A percentile compares a stretch with the other conserved stretches of the same genome.
Evolutionary conservation across 2,329 filamentous ascomycete species (phyloP).

Genomic region (Zymoseptoria tritici): DNA sequence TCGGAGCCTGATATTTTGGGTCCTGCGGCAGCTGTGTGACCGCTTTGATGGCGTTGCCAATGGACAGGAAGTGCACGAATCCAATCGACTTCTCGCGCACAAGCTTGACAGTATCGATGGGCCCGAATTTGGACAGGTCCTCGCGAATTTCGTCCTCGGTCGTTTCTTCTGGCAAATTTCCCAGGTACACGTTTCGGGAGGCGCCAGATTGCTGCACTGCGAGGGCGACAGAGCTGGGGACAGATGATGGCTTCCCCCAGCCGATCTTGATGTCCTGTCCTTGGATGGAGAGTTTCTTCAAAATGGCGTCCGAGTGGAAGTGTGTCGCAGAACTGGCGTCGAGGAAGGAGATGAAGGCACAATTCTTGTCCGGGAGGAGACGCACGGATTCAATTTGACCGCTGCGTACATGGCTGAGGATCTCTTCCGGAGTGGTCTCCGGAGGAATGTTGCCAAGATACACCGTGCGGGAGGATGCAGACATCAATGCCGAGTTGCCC

Average conservation of each 20-base stretch:
- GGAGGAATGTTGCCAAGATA: slow-evolving; percentile 98
- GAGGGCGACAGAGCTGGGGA: slow-evolving; percentile 92
- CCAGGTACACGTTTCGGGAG: slow-evolving; percentile 93
- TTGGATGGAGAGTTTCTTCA: slow-evolving; percentile 98
- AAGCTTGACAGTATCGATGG: slow-evolving; percentile 95
- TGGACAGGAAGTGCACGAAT: slow-evolving; percentile 95
- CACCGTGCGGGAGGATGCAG: slow-evolving; percentile 89
- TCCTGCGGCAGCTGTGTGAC: slow-evolving; percentile 95
- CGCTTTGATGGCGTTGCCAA: slow-evolving; percentile 96
- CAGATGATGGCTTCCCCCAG: slow-evolving; percentile 97
- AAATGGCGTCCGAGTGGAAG: slow-evolving; percentile 98
- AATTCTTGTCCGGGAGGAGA: slow-evolving; percentile 96
- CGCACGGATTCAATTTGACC: slow-evolving; percentile 99
- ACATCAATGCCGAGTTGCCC: slow-evolving; percentile 68
- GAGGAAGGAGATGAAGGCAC: slow-evolving; percentile 97
- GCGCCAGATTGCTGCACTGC: slow-evolving; percentile 96
- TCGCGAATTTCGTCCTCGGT: slow-evolving; percentile 88
- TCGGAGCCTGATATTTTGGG: slow-evolving; percentile 90
- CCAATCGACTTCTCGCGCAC: slow-evolving; percentile 97
- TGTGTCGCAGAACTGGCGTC: slow-evolving; percentile 96
- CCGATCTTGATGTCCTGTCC: slow-evolving; percentile 99
- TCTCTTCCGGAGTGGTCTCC: slow-evolving; percentile 93
- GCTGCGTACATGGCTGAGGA: slow-evolving; percentile 89
- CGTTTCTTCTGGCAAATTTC: slow-evolving; percentile 84
- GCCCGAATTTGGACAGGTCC: slow-evolving; percentile 90